A percentile compares a stretch with the other conserved stretches of the same genome.
Evolutionary conservation across 768 basidiomycete species (phyloP).

Genomic region (Pleurotus sapidus): DNA sequence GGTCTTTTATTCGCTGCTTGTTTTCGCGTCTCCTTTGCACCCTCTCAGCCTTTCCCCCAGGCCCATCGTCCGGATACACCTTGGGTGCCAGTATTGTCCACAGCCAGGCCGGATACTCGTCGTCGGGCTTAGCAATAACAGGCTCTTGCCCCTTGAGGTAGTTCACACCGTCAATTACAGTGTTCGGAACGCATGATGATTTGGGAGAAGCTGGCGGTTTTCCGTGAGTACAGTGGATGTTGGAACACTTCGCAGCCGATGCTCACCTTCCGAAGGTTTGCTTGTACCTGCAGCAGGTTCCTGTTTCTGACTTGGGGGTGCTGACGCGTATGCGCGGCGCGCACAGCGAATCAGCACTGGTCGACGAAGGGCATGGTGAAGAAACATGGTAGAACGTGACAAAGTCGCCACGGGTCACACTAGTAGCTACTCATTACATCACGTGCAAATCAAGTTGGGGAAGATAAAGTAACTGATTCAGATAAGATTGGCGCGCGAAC

Average conservation of each 20-base stretch:
- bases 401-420: not conserved
- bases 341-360: not conserved
- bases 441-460: not conserved
- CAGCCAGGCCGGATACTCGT: slow-evolving; percentile 86
- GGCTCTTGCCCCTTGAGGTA: slow-evolving; percentile 82
- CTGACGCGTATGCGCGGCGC: not conserved
- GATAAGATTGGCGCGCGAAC: too few species aligned
- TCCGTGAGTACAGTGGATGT: too few species aligned
- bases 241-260: too few species aligned
- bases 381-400: slow-evolving; percentile 3
- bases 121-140: slow-evolving; percentile 74
- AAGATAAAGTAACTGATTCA: too few species aligned
- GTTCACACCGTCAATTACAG: slow-evolving; percentile 74
- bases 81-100: slow-evolving; percentile 74
- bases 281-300: not conserved
- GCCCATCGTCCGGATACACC: slow-evolving; percentile 65
- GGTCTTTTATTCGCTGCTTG: slow-evolving; percentile 70
- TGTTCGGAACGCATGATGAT: slow-evolving; percentile 72
- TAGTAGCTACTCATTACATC: not conserved
- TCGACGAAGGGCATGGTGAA: not conserved
- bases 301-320: not conserved
- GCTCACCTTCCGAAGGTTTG: too few species aligned
- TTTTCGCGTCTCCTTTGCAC: slow-evolving; percentile 57
- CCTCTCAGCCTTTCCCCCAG: slow-evolving; percentile 66
- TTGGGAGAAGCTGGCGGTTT: slow-evolving; percentile 21